Evolutionary conservation across 768 basidiomycete species (phyloP).

Genomic region (Cystobasidium ongulense): DNA sequence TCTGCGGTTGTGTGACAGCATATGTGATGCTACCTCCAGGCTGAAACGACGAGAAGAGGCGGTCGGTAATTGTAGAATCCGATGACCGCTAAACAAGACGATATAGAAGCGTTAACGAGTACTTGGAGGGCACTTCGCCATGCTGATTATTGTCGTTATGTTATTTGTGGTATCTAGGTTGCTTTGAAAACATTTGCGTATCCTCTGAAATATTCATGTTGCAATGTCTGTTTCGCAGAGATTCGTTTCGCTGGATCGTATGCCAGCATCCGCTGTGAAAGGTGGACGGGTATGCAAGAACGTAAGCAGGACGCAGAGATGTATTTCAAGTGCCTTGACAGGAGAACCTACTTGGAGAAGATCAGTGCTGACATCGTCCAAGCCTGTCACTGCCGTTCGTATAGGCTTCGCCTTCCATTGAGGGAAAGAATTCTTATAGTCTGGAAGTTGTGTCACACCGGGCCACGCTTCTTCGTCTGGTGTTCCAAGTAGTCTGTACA

Average conservation of each 20-base stretch:
- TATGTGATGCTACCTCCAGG: no score
- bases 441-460: slow-evolving; percentile 74
- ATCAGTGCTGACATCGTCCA: slow-evolving; percentile 34
- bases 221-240: slow-evolving; percentile 27
- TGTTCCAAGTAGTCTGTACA: slow-evolving; percentile 75
- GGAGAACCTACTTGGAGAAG: slow-evolving; percentile 31
- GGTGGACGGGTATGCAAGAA: neutral
- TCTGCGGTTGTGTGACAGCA: no score
- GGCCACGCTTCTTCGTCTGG: slow-evolving; percentile 88
- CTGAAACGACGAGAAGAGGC: no score
- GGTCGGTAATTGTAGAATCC: no score
- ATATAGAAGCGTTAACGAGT: no score
- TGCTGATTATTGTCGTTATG: no score
- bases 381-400: slow-evolving; percentile 30
- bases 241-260: slow-evolving; percentile 32
- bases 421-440: slow-evolving; percentile 95
- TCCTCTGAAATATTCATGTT: slow-evolving; percentile 28
- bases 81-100: neutral
- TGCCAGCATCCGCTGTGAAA: slow-evolving; percentile 30
- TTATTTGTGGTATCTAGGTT: no score
- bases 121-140: no score
- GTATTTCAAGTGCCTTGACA: neutral
- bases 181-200: slow-evolving; percentile 5
- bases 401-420: slow-evolving; percentile 81
- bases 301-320: neutral